Percentiles rank a stretch among this genome's conserved stretches.
Conservation (phyloP, 2,329 filamentous ascomycete genomes). For the Metarhizium robertsii region DNA sequence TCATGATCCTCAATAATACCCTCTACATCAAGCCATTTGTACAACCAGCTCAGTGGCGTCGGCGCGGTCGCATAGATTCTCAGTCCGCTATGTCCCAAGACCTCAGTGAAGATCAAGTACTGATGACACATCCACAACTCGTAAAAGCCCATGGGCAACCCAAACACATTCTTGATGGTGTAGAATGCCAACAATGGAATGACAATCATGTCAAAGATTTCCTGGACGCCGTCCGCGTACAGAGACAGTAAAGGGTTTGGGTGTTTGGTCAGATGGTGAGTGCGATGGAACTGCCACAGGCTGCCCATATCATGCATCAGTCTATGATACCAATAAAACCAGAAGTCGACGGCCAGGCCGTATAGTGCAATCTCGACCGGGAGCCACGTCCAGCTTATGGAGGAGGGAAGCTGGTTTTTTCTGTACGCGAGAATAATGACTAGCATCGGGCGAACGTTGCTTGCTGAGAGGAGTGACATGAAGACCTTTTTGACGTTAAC, state of each 20-base stretch:
- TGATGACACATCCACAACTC: conserved; percentile 37
- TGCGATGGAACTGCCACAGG: conserved; percentile 31
- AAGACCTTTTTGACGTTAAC: conserved; percentile 15
- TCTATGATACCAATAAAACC: conserved; percentile 13
- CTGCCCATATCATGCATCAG: conserved; percentile 27
- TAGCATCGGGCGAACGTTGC: conserved; percentile 14
- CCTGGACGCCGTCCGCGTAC: conserved; percentile 32
- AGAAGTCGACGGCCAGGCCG: conserved; percentile 5
- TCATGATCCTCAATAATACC: conserved; percentile 33
- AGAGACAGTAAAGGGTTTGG: conserved; percentile 18
- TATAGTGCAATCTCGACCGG: conserved; percentile 15
- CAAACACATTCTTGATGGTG: conserved; percentile 21
- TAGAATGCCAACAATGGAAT: conserved; percentile 29
- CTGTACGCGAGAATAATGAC: conserved; percentile 17
- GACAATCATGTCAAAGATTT: conserved; percentile 31
- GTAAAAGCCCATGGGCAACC: conserved; percentile 35
- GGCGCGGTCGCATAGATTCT: conserved; percentile 26
- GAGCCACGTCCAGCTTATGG: conserved; percentile 16
- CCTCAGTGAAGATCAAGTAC: conserved; percentile 31
- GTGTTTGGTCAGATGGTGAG: conserved; percentile 29
- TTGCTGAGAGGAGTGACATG: conserved; percentile 6
- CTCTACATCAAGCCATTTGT: conserved; percentile 22
- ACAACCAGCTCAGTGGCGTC: conserved; percentile 22
- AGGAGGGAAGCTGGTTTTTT: conserved; percentile 3
- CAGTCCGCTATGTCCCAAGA: conserved; percentile 29